phyloP scores from a whole-genome alignment of 2,329 filamentous ascomycete species.

The Penicillium palitans region DNA sequence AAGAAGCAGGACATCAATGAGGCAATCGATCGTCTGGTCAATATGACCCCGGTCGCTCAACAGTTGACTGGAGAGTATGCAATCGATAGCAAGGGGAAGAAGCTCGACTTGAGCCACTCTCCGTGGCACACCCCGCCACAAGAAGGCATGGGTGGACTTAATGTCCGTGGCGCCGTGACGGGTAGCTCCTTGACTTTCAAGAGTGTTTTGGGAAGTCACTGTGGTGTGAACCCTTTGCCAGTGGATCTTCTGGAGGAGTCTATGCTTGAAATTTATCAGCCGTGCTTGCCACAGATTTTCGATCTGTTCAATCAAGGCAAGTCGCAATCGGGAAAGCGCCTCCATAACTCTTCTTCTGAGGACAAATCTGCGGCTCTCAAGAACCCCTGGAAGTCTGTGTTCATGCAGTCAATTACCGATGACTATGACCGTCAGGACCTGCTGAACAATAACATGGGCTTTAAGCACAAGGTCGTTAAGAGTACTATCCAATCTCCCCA shows the following conservation, averaged over 20 bases:
- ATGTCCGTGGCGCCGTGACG: conserved; percentile 41
- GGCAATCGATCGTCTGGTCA: conserved; percentile 31
- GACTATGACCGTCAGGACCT: conserved; percentile 41
- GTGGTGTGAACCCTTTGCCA: conserved; percentile 42
- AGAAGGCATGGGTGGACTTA: conserved; percentile 35
- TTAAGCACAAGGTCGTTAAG: conserved; percentile 31
- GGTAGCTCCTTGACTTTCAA: conserved; percentile 44
- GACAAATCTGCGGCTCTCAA: conserved; percentile 16
- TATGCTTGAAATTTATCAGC: conserved; percentile 40
- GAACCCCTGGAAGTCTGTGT: conserved; percentile 37
- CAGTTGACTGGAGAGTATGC: conserved; percentile 40
- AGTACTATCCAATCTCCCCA: conserved; percentile 28
- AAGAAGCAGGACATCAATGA: conserved; percentile 20
- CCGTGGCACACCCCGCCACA: conserved; percentile 23
- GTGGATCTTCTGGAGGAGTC: conserved; percentile 45
- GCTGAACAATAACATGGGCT: conserved; percentile 40
- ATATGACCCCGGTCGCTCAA: conserved; percentile 35
- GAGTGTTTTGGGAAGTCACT: conserved; percentile 42
- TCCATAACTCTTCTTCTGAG: background rate
- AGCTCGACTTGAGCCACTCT: conserved; percentile 21
- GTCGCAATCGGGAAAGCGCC: background rate
- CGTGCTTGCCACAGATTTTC: conserved; percentile 42
- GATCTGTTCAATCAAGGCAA: conserved; percentile 39
- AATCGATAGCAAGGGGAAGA: conserved; percentile 32
- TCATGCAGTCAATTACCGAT: conserved; percentile 43